Evolutionary conservation across 768 basidiomycete genomes (phyloP).

Genomic region (Obba rivulosa): DNA sequence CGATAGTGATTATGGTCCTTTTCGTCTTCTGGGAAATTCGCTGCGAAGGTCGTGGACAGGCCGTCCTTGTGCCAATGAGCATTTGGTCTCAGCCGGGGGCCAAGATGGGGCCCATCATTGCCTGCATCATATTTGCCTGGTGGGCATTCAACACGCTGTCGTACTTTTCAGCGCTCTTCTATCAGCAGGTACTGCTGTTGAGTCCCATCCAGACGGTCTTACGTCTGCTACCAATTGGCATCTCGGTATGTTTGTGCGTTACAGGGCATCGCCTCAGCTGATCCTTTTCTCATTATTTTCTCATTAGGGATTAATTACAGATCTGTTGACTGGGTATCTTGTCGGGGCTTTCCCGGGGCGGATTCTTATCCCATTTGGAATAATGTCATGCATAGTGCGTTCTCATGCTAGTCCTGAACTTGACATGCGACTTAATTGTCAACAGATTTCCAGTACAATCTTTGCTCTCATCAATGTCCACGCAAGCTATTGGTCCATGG

Average conservation of each 20-base stretch:
- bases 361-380: slow-evolving; percentile 23
- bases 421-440: background rate
- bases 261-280: slow-evolving; percentile 14
- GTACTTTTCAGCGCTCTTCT: slow-evolving; percentile 29
- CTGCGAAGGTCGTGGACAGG: slow-evolving; percentile 20
- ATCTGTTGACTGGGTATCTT: slow-evolving; percentile 13
- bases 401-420: background rate
- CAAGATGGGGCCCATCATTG: slow-evolving; percentile 25
- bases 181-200: slow-evolving; percentile 26
- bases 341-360: slow-evolving; percentile 26
- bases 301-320: slow-evolving; percentile 6
- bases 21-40: slow-evolving; percentile 28
- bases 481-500: slow-evolving; percentile 27
- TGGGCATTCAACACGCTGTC: slow-evolving; percentile 27
- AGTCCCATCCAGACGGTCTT: slow-evolving; percentile 28
- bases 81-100: slow-evolving; percentile 27
- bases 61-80: slow-evolving; percentile 27
- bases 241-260: slow-evolving; percentile 18
- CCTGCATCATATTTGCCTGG: slow-evolving; percentile 29
- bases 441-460: slow-evolving; percentile 25
- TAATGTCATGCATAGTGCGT: slow-evolving; percentile 24
- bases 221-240: slow-evolving; percentile 28
- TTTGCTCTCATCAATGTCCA: slow-evolving; percentile 28
- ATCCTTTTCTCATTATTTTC: background rate
- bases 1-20: slow-evolving; percentile 20